Base-by-base conservation (phyloP, 2,329 filamentous ascomycete species). In the Claviceps sp. region DNA sequence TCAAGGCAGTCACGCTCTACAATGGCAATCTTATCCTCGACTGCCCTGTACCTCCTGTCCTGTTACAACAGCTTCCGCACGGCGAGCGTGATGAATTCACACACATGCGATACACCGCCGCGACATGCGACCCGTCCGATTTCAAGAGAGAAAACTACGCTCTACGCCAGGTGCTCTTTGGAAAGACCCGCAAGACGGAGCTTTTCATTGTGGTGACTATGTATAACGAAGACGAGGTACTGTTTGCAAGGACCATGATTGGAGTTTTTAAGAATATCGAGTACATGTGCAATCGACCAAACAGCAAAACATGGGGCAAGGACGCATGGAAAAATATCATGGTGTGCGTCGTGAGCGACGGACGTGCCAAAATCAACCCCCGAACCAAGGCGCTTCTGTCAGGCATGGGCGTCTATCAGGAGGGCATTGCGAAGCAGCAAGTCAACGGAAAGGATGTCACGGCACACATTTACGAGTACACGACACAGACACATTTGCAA, bases 241-340 rank as follows among this genome's bases (percentile, higher is more conserved):
- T 96, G 54, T 96, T 98, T 65, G 89, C 93, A 24, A 83, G 93
- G 43, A 97, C 93, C 4, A 88, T 98, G 88, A 87, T 84, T 48
- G 93, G 93, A 67, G 89, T 98, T 5, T 91, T 97, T 75, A 97
- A 98, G 73, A 98, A 98, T 67, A 88, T 98, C 59, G 91, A 96
- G 67, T 90, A 91, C 74, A 96, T 98, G 87, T 96, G 93, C 69
- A 88, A 86, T 55, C 81, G 91, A 48, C 88, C 84, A 46, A 88
- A 86, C 65, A 95, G 89, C 70, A 95, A 95, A 71, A 97, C 91
- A 0, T 98, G 93, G 93, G 93, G 93, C 58, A 93, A 94, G 67
- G 88, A 95, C 61, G 90, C 91, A 4, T 98, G 93, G 93, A 97
- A 98, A 74, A 98, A 98, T 75, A 97, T 98, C 61, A 93, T 98